Conservation (phyloP, 2,329 filamentous ascomycete genomes). For the Stromatinia cepivora region DNA sequence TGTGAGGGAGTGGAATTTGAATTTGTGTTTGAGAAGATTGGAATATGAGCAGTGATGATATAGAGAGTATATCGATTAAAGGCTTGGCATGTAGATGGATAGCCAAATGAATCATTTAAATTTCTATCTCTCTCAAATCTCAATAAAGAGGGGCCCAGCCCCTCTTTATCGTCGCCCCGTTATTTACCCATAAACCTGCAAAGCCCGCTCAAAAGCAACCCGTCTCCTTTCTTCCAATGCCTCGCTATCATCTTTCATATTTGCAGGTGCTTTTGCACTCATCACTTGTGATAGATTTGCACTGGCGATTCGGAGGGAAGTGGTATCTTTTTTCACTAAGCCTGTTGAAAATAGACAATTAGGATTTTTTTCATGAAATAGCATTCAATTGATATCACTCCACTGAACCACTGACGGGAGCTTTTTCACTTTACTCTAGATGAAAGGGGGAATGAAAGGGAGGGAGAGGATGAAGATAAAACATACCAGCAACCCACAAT, state of each 20-base stretch:
- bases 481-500: slow-evolving; percentile 15
- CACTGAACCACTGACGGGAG: not conserved
- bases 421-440: too few relatives aligned
- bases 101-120: not conserved
- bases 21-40: slow-evolving; percentile 22
- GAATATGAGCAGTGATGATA: not conserved
- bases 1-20: slow-evolving; percentile 23
- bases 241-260: not conserved
- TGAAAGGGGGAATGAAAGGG: too few relatives aligned
- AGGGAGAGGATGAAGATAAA: too few relatives aligned
- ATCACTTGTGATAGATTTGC: not conserved
- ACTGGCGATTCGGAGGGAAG: not conserved
- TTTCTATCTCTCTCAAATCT: not conserved
- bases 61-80: not conserved
- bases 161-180: not conserved
- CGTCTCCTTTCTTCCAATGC: not conserved
- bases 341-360: not conserved
- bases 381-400: too few relatives aligned
- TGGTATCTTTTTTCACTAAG: not conserved
- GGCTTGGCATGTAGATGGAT: too few relatives aligned
- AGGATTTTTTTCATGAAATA: too few relatives aligned
- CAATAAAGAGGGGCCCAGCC: too few relatives aligned
- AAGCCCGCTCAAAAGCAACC: not conserved
- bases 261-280: not conserved
- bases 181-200: not conserved